Evolutionary conservation across 768 basidiomycete genomes (phyloP), one percentile per base, ranked within the genome.

Genomic region (Piloderma croceum): DNA sequence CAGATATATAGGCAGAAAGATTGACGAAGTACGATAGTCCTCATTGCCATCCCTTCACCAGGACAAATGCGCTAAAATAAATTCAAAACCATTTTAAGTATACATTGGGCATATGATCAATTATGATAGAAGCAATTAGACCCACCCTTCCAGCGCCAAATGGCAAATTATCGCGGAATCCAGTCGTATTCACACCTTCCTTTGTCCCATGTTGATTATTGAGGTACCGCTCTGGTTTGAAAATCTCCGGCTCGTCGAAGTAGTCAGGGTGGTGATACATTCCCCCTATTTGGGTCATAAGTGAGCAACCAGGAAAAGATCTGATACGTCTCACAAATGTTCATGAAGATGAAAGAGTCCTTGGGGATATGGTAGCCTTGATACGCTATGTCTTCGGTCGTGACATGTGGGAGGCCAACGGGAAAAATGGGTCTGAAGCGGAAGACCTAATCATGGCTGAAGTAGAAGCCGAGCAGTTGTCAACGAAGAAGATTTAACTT

Each of bases 271-370:
- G 39, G 27, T 29, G 27, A 29, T 29, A 29, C 9, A 29, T 15
- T 9, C 27, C 27, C 27, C n/a, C n/a, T n/a, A n/a, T n/a, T n/a
- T n/a, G n/a, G n/a, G n/a, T n/a, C n/a, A n/a, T n/a, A n/a, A n/a
- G n/a, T n/a, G n/a, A n/a, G n/a, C n/a, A n/a, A n/a, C n/a, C n/a
- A n/a, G n/a, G n/a, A n/a, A n/a, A n/a, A n/a, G n/a, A n/a, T n/a
- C n/a, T n/a, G n/a, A n/a, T n/a, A n/a, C n/a, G 34, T 33, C 56
- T 6, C 27, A 58, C 57, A 54, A 31, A 51, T 33, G 42, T 59
- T 58, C 11, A 52, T 45, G 38, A 58, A 59, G 15, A 59, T 39
- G 13, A 45, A 42, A 31, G 57, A 38, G 31, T 46, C 57, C 42
- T 54, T 54, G 5, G 50, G 53, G 42, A 22, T 35, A 24, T 31